A percentile compares a stretch with the other conserved stretches of the same genome.
Evolutionary conservation across 1,139 yeast species (phyloP).

Genomic region (Eremothecium sinecaudum): DNA sequence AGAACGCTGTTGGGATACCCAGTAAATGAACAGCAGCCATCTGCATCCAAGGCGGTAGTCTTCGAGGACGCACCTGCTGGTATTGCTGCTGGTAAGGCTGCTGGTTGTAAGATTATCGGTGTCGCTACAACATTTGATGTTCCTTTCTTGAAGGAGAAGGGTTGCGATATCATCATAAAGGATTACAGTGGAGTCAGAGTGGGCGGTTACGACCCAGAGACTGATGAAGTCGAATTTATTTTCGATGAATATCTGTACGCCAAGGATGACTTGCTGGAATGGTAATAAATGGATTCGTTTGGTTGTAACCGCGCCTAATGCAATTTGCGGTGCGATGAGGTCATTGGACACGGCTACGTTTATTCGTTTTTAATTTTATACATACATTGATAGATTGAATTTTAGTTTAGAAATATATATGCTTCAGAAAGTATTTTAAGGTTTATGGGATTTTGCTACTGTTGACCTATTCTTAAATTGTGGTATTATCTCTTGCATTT

Average conservation of each 20-base stretch:
- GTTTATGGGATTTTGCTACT: too few species aligned
- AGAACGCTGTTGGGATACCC: constrained; percentile 50
- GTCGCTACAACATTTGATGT: constrained; percentile 73
- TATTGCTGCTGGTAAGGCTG: constrained; percentile 72
- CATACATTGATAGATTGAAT: too few species aligned
- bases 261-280: constrained; percentile 29
- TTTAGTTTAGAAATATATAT: too few species aligned
- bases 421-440: too few species aligned
- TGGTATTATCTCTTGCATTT: too few species aligned
- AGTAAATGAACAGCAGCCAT: constrained; percentile 31
- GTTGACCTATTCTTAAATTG: too few species aligned
- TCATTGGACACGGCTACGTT: background rate
- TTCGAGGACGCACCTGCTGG: constrained; percentile 90
- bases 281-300: too few species aligned
- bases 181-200: constrained; percentile 48
- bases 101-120: constrained; percentile 77
- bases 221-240: constrained; percentile 31
- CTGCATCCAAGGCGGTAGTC: constrained; percentile 46
- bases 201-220: constrained; percentile 29
- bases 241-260: constrained; percentile 32
- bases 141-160: constrained; percentile 57
- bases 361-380: too few species aligned
- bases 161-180: constrained; percentile 73
- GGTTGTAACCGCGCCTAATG: too few species aligned
- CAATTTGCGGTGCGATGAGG: too few species aligned